Conservation (phyloP, 75 land plant species). For the Adiantum capillusveneris region DNA sequence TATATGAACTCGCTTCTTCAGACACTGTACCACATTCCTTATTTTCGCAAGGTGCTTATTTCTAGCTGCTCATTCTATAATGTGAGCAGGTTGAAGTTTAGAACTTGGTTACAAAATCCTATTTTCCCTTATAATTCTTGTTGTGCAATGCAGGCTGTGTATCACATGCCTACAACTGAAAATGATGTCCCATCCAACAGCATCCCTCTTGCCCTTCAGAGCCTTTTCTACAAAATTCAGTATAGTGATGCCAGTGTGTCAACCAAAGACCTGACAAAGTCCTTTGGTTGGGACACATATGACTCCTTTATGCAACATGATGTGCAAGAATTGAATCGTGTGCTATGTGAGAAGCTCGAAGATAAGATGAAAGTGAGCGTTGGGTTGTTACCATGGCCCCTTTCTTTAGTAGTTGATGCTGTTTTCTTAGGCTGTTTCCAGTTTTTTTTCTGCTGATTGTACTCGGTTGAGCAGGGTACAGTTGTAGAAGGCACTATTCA, state of each 20-base stretch:
- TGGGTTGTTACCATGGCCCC: too few species aligned
- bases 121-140: too few species aligned
- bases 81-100: too few species aligned
- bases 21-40: constrained; percentile 85
- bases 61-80: too few species aligned
- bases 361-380: constrained; percentile 91
- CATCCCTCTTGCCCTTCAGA: constrained; percentile 93
- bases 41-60: constrained; percentile 72
- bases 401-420: too few species aligned
- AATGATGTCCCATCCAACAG: constrained; percentile 91
- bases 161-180: constrained; percentile 98
- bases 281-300: constrained; percentile 99
- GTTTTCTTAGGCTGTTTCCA: too few species aligned
- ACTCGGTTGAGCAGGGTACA: constrained; percentile 93
- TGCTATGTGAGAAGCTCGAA: constrained; percentile 90
- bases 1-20: constrained; percentile 98
- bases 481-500: constrained; percentile 96
- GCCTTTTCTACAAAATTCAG: constrained; percentile 96
- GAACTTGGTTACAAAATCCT: too few species aligned
- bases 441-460: constrained; percentile 6
- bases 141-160: constrained; percentile 70
- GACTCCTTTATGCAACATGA: constrained; percentile 99
- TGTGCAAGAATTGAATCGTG: constrained; percentile 95
- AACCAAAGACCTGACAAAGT: constrained; percentile 94
- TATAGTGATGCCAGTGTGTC: constrained; percentile 90